Evolutionary conservation across 495 filamentous ascomycete species (phyloP), one percentile per base, ranked within the genome.

Genomic region (Penicillium ochrochloron): DNA sequence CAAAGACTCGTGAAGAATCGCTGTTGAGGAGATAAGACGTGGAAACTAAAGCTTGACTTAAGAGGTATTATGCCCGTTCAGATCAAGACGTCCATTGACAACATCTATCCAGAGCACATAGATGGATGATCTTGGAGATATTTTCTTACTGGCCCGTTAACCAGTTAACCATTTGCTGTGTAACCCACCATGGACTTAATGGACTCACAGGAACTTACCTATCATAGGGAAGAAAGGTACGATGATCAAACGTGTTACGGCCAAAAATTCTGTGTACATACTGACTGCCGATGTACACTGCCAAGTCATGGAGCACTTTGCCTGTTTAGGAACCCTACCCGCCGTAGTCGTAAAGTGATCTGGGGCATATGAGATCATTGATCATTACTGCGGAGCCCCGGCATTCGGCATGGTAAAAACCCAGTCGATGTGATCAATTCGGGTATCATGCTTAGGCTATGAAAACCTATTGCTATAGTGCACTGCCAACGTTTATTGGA

Each of bases 311-410:
- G 15, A 53, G 23, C 29, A 25, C 12, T 31, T 31, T 4, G 23
- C 51, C 27, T 33, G 27, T 54, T 54, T 54, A 54, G 62, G 62
- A 44, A 64, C 33, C 23, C 23, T 59, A 64, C 17, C 62, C 62
- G 62, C 46, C 33, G 15, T 41, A 12, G 5, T 41, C 4, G 37
- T 14, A 41, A 4, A 41, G 14, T 14, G 15, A 14, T 5, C 15
- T 52, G 58, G 33, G 54, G n/a, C 31, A 37, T 46, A 64, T 64
- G 62, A 64, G 50, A 48, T 64, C 56, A 52, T 52, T 17, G 48
- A 64, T 25, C 9, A 14, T 2, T 60, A 0, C 50, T 2, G 15
- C 14, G 8, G 23, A 15, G n/a, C 31, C 19, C 31, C 19, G n/a
- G 46, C 46, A 6, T 50, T 61, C 33, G 48, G 23, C 46, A 53